Base-by-base conservation (phyloP, 768 basidiomycete genomes). In the Suillus discolor region DNA sequence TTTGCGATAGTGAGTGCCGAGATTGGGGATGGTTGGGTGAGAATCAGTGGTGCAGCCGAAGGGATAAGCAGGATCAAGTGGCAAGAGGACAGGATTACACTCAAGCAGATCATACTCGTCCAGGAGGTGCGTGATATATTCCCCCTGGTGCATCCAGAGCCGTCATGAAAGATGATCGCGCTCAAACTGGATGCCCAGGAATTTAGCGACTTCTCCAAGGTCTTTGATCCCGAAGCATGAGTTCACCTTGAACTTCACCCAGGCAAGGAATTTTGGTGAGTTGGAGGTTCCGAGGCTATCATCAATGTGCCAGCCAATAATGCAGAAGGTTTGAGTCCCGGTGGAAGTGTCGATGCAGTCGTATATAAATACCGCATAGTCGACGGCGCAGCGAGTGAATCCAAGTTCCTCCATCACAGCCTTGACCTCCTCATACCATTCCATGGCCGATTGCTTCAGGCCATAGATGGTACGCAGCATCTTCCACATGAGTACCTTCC, bases 81-180 rank as follows among this genome's bases (percentile, higher is more conserved):
- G n/a, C n/a, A n/a, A n/a, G n/a, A n/a, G n/a, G n/a, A 39, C 13
- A 0, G 39, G 39, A 4, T 39, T 39, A 4, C 39, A 39, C 0
- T 39, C 39, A 4, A 39, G 39, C 0, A 39, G 39, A 4, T 39
- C 39, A 4, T 39, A 39, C 4, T 39, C 39, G 5, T 39, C 39
- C 1, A 39, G 13, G 11, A 39, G 39, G 4, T 39, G 13, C 0
- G 39, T 13, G 13, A 39, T 39, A 4, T 39, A 39, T 39, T 39
- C 39, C 3, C 39, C 39, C 13, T 39, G 39, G 6, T 47, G 45
- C 45, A 47, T 47, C 20, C 45, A 47, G 0, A 47, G 45, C 9
- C n/a, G 45, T 1, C 4, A 3, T 1, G 45, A 4, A 4, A 9
- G 1, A 4, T 2, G 11, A 7, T 47, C 9, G 0, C 11, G 4